These are phyloP conservation scores for Entophlyctis luteolus DNA, from an alignment of 192 early-diverging fungal genomes.

Conservation along the genomic window DNA sequence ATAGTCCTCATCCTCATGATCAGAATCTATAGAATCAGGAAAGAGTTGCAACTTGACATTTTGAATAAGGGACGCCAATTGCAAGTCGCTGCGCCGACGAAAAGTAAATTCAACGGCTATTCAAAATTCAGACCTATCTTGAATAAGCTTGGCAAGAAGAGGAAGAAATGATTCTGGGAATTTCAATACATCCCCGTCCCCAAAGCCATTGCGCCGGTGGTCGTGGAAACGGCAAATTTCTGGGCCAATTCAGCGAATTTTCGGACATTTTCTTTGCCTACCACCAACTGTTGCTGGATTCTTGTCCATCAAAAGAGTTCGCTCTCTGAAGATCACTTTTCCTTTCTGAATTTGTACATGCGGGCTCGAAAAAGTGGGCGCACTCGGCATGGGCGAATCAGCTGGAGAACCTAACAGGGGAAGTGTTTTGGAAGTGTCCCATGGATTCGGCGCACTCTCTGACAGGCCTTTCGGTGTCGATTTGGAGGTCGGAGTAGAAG, in stretches of 20 bases:
- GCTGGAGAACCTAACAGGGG: too few relatives aligned
- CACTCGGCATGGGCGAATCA: background rate
- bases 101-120: background rate
- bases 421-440: too few relatives aligned
- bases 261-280: background rate
- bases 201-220: background rate
- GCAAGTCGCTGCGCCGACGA: background rate
- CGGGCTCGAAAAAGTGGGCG: background rate
- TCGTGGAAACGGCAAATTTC: background rate
- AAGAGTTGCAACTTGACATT: background rate
- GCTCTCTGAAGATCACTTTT: constrained; percentile 19
- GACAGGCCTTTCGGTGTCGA: too few relatives aligned
- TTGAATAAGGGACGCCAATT: background rate
- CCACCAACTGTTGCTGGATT: constrained; percentile 1
- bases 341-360: constrained; percentile 10
- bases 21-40: background rate
- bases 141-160: constrained; percentile 10
- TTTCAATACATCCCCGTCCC: background rate
- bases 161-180: constrained; percentile 9
- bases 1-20: constrained; percentile 3
- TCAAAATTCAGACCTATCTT: background rate
- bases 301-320: constrained; percentile 2
- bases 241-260: background rate
- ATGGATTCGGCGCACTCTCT: too few relatives aligned
- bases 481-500: too few relatives aligned